phyloP scores from a whole-genome alignment of 1,284 basidiomycete species.

The Austroboletus novae-zelandiae region DNA sequence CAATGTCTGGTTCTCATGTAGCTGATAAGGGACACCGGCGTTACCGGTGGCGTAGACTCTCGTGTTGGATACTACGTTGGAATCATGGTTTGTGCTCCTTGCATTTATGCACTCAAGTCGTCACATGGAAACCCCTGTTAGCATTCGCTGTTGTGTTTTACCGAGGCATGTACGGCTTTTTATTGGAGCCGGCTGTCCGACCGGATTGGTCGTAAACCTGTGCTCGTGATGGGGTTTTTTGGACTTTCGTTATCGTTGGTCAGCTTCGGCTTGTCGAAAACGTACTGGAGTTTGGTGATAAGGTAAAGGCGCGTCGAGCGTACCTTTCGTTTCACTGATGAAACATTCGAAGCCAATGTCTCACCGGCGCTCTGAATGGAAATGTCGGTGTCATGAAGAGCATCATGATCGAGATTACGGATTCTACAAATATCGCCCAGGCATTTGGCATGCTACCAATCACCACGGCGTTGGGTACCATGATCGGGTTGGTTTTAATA shows the following conservation, averaged over 20 bases:
- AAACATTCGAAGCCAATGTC: conserved; percentile 28
- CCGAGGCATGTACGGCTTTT: conserved; percentile 54
- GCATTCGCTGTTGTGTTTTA: conserved; percentile 56
- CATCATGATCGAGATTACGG: conserved; percentile 36
- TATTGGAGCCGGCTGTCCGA: conserved; percentile 70
- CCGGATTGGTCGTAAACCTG: conserved; percentile 60
- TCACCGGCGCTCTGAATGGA: conserved; percentile 20
- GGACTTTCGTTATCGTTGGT: conserved; percentile 60
- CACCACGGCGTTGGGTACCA: conserved; percentile 42
- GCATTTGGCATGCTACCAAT: conserved; percentile 44
- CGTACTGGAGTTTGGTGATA: conserved; percentile 55
- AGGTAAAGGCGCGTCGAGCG: conserved; percentile 36
- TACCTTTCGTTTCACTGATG: background rate
- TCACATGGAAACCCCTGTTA: conserved; percentile 13
- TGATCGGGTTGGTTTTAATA: conserved; percentile 38
- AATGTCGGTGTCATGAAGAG: conserved; percentile 31
- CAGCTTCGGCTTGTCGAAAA: conserved; percentile 60
- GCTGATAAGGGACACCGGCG: conserved; percentile 47
- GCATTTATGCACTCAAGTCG: no score
- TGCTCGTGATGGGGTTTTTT: conserved; percentile 57
- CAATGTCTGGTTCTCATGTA: conserved; percentile 15
- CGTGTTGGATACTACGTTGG: conserved; percentile 58
- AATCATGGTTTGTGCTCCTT: conserved; percentile 42
- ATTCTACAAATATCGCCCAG: conserved; percentile 35
- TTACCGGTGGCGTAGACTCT: conserved; percentile 46